Conservation (phyloP, 2,329 filamentous ascomycete species). For the Microsporum canis region DNA sequence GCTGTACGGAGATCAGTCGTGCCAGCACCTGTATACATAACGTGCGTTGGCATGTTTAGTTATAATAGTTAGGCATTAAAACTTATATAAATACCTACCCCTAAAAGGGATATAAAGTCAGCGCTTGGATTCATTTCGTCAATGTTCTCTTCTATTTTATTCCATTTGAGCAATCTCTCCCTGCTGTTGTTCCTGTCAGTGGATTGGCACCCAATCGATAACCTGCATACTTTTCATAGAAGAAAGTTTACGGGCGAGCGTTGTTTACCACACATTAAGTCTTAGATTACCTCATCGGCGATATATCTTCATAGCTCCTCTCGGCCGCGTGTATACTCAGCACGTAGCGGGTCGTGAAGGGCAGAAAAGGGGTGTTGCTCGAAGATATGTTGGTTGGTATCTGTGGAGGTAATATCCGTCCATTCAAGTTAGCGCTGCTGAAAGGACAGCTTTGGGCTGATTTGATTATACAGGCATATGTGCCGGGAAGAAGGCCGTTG, state of each 20-base stretch:
- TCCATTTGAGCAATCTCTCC: not conserved
- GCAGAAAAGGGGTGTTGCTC: not conserved
- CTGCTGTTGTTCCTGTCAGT: not conserved
- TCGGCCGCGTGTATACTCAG: not conserved
- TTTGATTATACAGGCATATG: conserved; percentile 57
- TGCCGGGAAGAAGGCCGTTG: conserved; percentile 82
- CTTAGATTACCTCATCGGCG: too few relatives aligned
- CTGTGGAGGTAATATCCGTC: conserved; percentile 35
- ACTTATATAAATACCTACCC: not conserved
- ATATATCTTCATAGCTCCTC: not conserved
- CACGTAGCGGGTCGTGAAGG: not conserved
- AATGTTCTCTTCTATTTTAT: not conserved
- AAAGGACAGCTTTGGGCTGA: not conserved
- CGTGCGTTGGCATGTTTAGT: conserved; percentile 1
- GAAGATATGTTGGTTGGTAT: conserved; percentile 43
- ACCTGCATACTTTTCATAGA: not conserved
- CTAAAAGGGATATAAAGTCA: not conserved
- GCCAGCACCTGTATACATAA: not conserved
- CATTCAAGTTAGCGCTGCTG: not conserved
- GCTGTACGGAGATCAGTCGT: not conserved
- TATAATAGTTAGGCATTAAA: not conserved
- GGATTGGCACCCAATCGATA: not conserved
- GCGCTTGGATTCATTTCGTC: not conserved
- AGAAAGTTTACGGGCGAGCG: not conserved
- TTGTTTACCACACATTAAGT: not conserved